Base-by-base conservation (phyloP, 257 asterid genomes). In the Solanum peruvianum region DNA sequence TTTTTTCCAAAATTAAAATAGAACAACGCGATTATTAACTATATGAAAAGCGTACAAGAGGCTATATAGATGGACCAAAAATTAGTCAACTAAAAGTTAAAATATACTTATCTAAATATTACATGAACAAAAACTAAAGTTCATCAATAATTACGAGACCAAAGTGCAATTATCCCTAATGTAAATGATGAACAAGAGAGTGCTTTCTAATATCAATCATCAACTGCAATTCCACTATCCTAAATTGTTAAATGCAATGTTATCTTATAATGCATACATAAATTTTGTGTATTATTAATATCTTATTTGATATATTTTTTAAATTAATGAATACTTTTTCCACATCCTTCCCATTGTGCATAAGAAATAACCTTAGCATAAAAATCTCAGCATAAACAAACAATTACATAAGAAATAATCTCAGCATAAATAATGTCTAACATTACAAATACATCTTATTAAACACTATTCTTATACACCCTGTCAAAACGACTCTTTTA, bases 381-480 rank as follows among this genome's bases (percentile, higher is more conserved):
- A 37, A 37, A 7, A 7, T 37, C 39, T 37, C 9, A 7, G 9
- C 9, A 39, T 39, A 39, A 42, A 9, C 13, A 21, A 58, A 58
- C 11, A 9, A 3, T 20, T 58, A 11, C 27, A 58, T 58, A 21
- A 20, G 66, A 58, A 21, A 58, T 58, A 58, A 60, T 62, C 70
- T 11, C 70, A 62, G 0, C 3, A 64, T n/a, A 62, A n/a, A 1
- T 60, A 62, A 62, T 62, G n/a, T 0, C 14, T 31, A 62, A 5
- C 7, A 23, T 58, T 21, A 5, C 0, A 10, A n/a, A n/a, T n/a
- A 5, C 7, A 11, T 7, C 0, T 0, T 5, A n/a, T 64, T 64
- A 15, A n/a, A 64, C 16, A 11, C 1, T 64, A n/a, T 64, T 64
- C 9, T 64, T n/a, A n/a, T n/a, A n/a, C 16, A 64, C 7, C 9